Conservation (phyloP, 2,329 filamentous ascomycete species). For the Cladosporium sp. region DNA sequence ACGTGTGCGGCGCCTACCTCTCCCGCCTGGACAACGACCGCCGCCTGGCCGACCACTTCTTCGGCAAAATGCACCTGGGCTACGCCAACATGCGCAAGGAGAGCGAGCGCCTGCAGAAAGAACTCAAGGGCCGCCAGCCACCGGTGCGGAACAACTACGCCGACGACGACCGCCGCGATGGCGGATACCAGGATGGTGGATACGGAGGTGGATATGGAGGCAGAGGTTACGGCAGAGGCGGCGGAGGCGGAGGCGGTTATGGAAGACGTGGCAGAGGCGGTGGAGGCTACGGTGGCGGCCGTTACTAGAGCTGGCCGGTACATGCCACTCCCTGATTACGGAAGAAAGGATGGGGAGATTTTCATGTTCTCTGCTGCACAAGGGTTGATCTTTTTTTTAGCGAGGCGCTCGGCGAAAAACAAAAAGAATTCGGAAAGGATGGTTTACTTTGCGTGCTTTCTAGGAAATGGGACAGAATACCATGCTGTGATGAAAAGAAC, state of each 20-base stretch:
- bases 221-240: slow-evolving; percentile 33
- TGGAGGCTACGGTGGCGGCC: not conserved
- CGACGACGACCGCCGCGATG: slow-evolving; percentile 38
- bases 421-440: no score
- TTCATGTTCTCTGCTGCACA: no score
- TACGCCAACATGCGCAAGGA: slow-evolving; percentile 98
- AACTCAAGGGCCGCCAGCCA: slow-evolving; percentile 69
- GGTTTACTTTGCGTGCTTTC: no score
- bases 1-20: slow-evolving; percentile 95
- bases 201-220: slow-evolving; percentile 39
- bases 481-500: no score
- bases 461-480: no score
- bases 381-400: no score
- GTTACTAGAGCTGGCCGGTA: no score
- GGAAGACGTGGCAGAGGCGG: slow-evolving; percentile 2
- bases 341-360: no score
- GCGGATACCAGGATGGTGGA: slow-evolving; percentile 29
- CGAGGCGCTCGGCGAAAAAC: no score
- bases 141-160: slow-evolving; percentile 50
- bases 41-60: slow-evolving; percentile 92
- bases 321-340: no score
- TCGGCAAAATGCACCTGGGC: slow-evolving; percentile 98
- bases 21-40: slow-evolving; percentile 91
- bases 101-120: slow-evolving; percentile 78
- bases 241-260: slow-evolving; percentile 14